Base-by-base conservation (phyloP, 208 protist species). In the Crithidia bombi region DNA sequence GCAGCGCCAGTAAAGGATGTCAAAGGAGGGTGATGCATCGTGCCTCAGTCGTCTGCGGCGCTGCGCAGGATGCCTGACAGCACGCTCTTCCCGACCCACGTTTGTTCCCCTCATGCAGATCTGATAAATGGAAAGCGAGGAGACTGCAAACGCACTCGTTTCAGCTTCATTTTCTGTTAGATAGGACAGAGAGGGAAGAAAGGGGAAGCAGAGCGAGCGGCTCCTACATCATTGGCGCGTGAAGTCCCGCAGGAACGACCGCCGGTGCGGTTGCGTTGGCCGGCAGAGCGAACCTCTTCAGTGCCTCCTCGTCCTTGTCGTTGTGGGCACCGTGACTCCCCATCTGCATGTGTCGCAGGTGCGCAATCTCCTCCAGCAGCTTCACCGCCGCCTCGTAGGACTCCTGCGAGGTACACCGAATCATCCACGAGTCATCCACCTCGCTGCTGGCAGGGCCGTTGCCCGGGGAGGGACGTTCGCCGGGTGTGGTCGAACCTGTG, bases 361-460 rank as follows among this genome's bases (percentile, higher is more conserved):
- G 0, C 6, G 32, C 6, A 3, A 54, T 54, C 49, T 26, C 25
- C 6, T 33, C 25, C 49, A 54, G 49, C 49, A 54, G 19, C 49
- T 25, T 32, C 49, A 54, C 49, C 21, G 49, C 49, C 6, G 19
- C 23, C 23, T 25, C 25, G 49, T 54, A 54, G 9, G 17, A 10
- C 25, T 33, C 49, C 0, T 26, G 17, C 9, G 49, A 14, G 49
- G 10, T 9, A 17, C 49, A 54, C 23, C 49, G 49, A 10, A 54
- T 33, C 49, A 54, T 54, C 49, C 49, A 54, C 23, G 49, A 54
- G 49, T 32, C 49, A 33, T 54, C 49, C 10, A 54, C 49, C 5
- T 32, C 49, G 49, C 49, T 54, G 49, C 10, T 25, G 10, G 25
- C 49, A 0, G 17, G 17, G 2, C 17, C 6, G 21, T 43, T 43